Evolutionary conservation across 208 protist genomes (phyloP).

Genomic region (Wallacemonas sp.): DNA sequence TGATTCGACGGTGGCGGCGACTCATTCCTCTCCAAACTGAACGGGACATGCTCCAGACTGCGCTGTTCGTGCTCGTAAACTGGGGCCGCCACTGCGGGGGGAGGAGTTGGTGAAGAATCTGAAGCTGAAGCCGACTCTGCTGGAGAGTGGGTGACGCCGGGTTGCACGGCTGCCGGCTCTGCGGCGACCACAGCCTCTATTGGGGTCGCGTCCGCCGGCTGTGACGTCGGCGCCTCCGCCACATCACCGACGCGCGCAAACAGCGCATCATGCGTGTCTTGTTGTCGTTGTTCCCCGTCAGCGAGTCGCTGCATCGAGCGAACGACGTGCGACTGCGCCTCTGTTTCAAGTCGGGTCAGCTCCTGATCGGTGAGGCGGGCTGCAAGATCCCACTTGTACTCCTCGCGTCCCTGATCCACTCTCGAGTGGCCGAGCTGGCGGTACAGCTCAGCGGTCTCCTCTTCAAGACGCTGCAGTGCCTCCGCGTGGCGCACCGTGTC

Average conservation of each 20-base stretch:
- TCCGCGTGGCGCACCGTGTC: slow-evolving; percentile 35
- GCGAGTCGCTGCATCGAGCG: slow-evolving; percentile 28
- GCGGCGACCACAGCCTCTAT: too few relatives aligned
- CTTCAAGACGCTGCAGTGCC: slow-evolving; percentile 37
- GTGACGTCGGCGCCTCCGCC: too few relatives aligned
- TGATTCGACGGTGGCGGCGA: neutral
- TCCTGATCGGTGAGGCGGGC: slow-evolving; percentile 56
- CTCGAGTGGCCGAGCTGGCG: slow-evolving; percentile 39
- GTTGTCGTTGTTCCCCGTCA: slow-evolving; percentile 3
- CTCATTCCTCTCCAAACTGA: neutral
- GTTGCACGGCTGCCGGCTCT: too few relatives aligned
- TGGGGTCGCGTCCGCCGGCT: too few relatives aligned
- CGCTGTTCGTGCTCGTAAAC: too few relatives aligned
- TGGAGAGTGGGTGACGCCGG: too few relatives aligned
- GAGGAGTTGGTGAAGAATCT: too few relatives aligned
- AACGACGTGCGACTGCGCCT: slow-evolving; percentile 45
- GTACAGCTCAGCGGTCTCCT: slow-evolving; percentile 38
- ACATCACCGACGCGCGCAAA: too few relatives aligned
- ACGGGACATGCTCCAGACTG: too few relatives aligned
- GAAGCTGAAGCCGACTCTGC: too few relatives aligned
- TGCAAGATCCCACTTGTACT: slow-evolving; percentile 52
- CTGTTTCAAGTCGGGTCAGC: slow-evolving; percentile 46
- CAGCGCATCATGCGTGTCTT: neutral
- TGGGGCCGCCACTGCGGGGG: too few relatives aligned
- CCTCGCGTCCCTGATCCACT: slow-evolving; percentile 51